phyloP scores from a whole-genome alignment of 2,329 filamentous ascomycete species.

The Amesomyces nigricolor region DNA sequence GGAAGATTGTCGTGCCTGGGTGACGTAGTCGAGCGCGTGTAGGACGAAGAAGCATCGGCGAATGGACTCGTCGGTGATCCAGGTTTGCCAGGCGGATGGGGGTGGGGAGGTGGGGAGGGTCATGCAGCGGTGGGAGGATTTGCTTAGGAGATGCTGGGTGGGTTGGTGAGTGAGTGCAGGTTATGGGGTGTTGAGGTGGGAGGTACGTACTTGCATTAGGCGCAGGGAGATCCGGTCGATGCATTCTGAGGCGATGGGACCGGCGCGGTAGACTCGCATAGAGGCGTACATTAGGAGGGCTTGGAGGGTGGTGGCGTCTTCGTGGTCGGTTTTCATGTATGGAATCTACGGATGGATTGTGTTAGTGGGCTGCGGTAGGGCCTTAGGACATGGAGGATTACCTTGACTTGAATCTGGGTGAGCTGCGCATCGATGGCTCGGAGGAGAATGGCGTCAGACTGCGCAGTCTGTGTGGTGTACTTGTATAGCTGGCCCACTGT shows the following conservation, averaged over 20 bases:
- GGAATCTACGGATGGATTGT: neutral
- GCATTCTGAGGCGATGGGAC: neutral
- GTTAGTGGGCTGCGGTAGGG: no score
- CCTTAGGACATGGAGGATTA: neutral
- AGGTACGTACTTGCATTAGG: neutral
- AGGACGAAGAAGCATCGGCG: neutral
- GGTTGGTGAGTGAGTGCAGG: neutral
- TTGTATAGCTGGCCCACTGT: neutral
- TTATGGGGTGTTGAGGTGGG: no score
- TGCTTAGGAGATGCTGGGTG: neutral
- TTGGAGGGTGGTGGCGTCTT: neutral
- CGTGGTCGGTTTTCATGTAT: neutral
- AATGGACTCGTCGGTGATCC: neutral
- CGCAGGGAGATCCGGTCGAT: neutral
- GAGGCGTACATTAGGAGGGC: neutral
- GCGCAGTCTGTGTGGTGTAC: neutral
- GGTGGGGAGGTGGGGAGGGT: neutral
- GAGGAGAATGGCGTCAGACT: neutral
- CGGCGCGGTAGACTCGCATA: neutral
- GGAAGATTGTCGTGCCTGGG: neutral
- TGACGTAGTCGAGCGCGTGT: neutral
- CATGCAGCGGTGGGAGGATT: neutral
- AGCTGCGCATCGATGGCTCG: neutral
- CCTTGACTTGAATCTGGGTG: neutral
- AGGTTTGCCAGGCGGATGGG: neutral